Percentiles rank a stretch among this genome's conserved stretches.
These are phyloP conservation scores for Casaregolazyma suthepensis DNA, from an alignment of 1,139 yeast genomes.

Conservation along the genomic window DNA sequence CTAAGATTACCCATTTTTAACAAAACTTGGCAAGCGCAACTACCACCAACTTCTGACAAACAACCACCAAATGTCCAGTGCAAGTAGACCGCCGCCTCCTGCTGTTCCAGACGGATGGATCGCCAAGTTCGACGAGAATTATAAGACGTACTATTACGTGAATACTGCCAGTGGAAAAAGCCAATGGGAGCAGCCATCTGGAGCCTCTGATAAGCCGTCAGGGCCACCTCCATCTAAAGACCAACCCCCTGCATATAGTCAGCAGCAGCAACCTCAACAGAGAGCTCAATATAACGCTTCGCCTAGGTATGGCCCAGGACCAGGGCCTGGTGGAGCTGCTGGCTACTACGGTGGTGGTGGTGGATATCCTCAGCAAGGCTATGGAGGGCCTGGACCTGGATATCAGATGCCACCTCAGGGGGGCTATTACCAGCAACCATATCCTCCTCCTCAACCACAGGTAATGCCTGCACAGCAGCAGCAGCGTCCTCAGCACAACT, in stretches of 20 bases:
- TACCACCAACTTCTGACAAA: not conserved
- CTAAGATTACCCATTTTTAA: not conserved
- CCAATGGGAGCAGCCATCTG: slow-evolving; percentile 63
- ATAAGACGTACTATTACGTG: slow-evolving; percentile 62
- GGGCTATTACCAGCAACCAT: slow-evolving; percentile 24
- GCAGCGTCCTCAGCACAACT: slow-evolving; percentile 20
- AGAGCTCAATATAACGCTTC: slow-evolving; percentile 22
- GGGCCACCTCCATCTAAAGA: slow-evolving; percentile 1
- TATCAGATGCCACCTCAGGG: slow-evolving; percentile 13
- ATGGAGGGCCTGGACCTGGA: slow-evolving; percentile 23
- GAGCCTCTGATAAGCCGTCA: slow-evolving; percentile 22
- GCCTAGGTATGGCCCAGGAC: not conserved
- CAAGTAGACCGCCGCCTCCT: slow-evolving; percentile 27
- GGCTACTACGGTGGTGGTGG: slow-evolving; percentile 9
- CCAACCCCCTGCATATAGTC: slow-evolving; percentile 13
- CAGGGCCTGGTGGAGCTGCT: slow-evolving; percentile 9
- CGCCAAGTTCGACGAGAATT: slow-evolving; percentile 77
- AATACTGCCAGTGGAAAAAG: slow-evolving; percentile 65
- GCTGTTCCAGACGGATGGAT: slow-evolving; percentile 55
- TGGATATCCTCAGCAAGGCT: slow-evolving; percentile 21
- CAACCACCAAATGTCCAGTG: not conserved
- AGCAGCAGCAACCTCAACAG: slow-evolving; percentile 23
- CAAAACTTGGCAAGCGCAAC: not conserved
- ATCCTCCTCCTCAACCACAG: slow-evolving; percentile 25
- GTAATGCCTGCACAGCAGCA: slow-evolving; percentile 26